phyloP scores from a whole-genome alignment of 495 filamentous ascomycete species.

The Poronia punctata region DNA sequence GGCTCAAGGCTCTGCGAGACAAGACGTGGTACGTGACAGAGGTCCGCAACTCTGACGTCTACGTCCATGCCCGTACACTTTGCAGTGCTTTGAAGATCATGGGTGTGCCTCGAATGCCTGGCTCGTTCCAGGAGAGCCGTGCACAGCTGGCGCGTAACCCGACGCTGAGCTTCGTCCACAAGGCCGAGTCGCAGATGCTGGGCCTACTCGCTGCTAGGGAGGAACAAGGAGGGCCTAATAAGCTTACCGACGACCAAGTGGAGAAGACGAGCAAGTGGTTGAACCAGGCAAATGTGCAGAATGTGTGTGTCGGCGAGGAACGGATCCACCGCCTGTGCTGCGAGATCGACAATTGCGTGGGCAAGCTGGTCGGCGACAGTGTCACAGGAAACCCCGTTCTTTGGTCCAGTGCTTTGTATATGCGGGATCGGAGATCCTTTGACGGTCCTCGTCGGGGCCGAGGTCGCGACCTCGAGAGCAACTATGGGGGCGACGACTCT shows the following conservation, averaged over 20 bases:
- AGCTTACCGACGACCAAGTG: slow-evolving; percentile 92
- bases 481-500: slow-evolving; percentile 40
- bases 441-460: slow-evolving; percentile 50
- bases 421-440: slow-evolving; percentile 66
- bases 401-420: slow-evolving; percentile 87
- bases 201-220: slow-evolving; percentile 77
- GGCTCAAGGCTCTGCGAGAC: slow-evolving; percentile 63
- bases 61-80: slow-evolving; percentile 83
- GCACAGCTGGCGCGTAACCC: slow-evolving; percentile 51
- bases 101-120: slow-evolving; percentile 54
- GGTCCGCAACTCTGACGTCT: slow-evolving; percentile 82
- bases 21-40: slow-evolving; percentile 99
- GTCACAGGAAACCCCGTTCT: slow-evolving; percentile 82
- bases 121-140: slow-evolving; percentile 46
- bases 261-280: slow-evolving; percentile 83
- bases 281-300: slow-evolving; percentile 72
- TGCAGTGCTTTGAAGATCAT: slow-evolving; percentile 88
- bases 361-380: slow-evolving; percentile 78
- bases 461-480: slow-evolving; percentile 34
- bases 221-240: slow-evolving; percentile 85
- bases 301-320: slow-evolving; percentile 94
- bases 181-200: slow-evolving; percentile 79
- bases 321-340: slow-evolving; percentile 90
- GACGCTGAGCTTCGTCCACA: slow-evolving; percentile 63
- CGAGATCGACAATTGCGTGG: slow-evolving; percentile 81